These are phyloP conservation scores for Rosa multiflora DNA, from an alignment of 306 rosid genomes.

Conservation along the genomic window DNA sequence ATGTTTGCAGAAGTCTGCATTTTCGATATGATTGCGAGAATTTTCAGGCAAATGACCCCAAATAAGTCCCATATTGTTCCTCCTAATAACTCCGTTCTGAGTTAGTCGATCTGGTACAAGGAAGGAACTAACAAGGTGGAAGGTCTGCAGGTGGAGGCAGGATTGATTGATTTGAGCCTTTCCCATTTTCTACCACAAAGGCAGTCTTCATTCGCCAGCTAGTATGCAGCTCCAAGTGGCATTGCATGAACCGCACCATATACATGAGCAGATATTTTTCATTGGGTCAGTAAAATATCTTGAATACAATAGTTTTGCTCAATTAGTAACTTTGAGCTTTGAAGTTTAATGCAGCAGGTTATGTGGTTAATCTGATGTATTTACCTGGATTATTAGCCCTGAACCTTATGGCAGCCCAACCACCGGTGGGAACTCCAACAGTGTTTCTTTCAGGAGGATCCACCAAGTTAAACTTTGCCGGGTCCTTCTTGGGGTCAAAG, in stretches of 20 bases:
- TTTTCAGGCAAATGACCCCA: too few relatives aligned
- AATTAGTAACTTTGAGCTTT: background rate
- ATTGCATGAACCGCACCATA: conserved; percentile 24
- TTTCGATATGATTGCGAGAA: background rate
- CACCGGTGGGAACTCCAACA: conserved; percentile 28
- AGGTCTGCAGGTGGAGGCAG: conserved; percentile 15
- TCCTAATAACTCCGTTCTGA: background rate
- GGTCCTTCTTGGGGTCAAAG: conserved; percentile 28
- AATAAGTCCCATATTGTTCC: too few relatives aligned
- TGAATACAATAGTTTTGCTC: too few relatives aligned
- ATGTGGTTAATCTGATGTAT: background rate
- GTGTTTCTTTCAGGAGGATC: conserved; percentile 35
- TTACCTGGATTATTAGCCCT: conserved; percentile 37
- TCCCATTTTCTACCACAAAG: conserved; percentile 18
- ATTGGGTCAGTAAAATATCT: too few relatives aligned
- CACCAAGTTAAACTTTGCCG: conserved; percentile 20
- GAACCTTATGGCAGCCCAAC: conserved; percentile 33
- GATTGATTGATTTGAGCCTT: background rate
- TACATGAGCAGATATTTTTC: background rate
- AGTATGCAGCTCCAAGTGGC: conserved; percentile 21
- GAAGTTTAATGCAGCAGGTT: background rate
- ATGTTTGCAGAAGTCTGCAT: background rate
- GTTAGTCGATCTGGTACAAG: background rate
- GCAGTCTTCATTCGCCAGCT: conserved; percentile 20
- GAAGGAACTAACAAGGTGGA: background rate